phyloP scores from a whole-genome alignment of 1,284 basidiomycete species.

The Cerioporus squamosus region DNA sequence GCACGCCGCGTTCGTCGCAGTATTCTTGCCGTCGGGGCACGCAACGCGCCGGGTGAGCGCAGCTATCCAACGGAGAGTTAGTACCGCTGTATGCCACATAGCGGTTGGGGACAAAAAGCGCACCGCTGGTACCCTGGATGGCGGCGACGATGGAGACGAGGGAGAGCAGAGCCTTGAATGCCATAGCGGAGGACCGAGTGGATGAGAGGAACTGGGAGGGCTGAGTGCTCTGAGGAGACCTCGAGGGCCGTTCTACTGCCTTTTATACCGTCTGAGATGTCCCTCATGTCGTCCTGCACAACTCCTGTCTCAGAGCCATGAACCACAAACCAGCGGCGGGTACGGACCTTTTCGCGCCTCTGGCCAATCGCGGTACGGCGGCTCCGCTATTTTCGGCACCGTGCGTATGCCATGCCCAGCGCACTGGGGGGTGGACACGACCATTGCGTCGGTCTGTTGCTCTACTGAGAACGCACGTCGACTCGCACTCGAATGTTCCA shows the following conservation, averaged over 20 bases:
- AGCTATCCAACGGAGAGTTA: neutral
- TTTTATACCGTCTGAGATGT: neutral
- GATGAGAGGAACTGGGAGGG: neutral
- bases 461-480: neutral
- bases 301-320: neutral
- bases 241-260: neutral
- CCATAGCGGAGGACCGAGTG: neutral
- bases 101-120: neutral
- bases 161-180: neutral
- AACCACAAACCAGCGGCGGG: neutral
- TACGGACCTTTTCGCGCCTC: neutral
- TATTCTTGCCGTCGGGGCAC: slow-evolving; percentile 24
- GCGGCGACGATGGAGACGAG: neutral
- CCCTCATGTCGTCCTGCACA: no score
- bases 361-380: neutral
- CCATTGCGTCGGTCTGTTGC: neutral
- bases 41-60: slow-evolving; percentile 19
- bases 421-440: neutral
- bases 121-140: slow-evolving; percentile 1
- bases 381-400: neutral
- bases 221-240: neutral
- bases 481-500: no score
- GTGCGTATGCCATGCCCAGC: neutral
- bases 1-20: slow-evolving; percentile 41
- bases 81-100: no score